Conservation (phyloP, 352 stramenopile genomes). For the Globisporangium radiosum region DNA sequence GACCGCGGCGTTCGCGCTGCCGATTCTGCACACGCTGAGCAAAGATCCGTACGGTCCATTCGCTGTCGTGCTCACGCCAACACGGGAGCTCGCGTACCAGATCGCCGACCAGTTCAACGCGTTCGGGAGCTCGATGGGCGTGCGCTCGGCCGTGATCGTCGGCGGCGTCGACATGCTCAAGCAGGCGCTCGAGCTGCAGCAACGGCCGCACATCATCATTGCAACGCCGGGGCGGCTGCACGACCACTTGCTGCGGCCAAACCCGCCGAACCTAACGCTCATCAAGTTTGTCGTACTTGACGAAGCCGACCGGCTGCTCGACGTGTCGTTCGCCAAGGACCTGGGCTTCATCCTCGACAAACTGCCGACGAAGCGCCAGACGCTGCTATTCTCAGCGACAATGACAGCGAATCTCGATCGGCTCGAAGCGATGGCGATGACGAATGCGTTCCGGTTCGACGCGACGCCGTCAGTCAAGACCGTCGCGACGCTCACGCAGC, state of each 20-base stretch:
- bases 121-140: constrained; percentile 88
- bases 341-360: constrained; percentile 82
- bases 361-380: constrained; percentile 88
- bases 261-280: constrained; percentile 97
- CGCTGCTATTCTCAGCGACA: constrained; percentile 98
- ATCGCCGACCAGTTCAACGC: constrained; percentile 97
- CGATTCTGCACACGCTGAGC: constrained; percentile 94
- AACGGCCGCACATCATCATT: constrained; percentile 97
- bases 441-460: constrained; percentile 64
- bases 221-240: constrained; percentile 96
- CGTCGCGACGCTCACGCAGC: constrained; percentile 90
- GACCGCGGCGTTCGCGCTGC: constrained; percentile 97
- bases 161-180: constrained; percentile 95
- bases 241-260: constrained; percentile 98
- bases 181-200: constrained; percentile 88
- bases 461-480: constrained; percentile 82
- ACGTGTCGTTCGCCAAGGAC: constrained; percentile 82
- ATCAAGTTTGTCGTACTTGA: constrained; percentile 97
- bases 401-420: constrained; percentile 97
- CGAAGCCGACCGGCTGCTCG: constrained; percentile 98
- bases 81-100: constrained; percentile 97
- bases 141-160: constrained; percentile 91
- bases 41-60: constrained; percentile 94
- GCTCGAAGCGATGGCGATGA: constrained; percentile 95
- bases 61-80: constrained; percentile 95